Percentiles rank a stretch among this genome's conserved stretches.
These are phyloP conservation scores for Aegle marmelos DNA, from an alignment of 345 rosid genomes.

Conservation along the genomic window DNA sequence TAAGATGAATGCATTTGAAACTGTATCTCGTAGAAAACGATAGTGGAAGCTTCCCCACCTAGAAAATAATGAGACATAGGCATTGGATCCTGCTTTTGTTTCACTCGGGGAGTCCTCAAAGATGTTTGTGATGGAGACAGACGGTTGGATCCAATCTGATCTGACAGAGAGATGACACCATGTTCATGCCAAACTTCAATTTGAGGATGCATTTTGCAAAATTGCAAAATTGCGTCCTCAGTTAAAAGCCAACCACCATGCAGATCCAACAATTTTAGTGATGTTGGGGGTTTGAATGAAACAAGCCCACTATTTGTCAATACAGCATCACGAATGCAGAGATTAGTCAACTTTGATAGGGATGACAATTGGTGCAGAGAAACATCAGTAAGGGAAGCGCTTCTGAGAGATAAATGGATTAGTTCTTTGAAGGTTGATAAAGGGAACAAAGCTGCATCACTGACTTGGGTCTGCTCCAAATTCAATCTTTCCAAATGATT, in stretches of 20 bases:
- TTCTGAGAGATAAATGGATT: conserved; percentile 53
- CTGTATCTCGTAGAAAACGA: background rate
- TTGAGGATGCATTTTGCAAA: conserved; percentile 50
- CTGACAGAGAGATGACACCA: conserved; percentile 18
- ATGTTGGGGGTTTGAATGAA: conserved; percentile 50
- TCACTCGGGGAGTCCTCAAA: conserved; percentile 15
- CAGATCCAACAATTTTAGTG: conserved; percentile 59
- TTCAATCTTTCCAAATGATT: conserved; percentile 49
- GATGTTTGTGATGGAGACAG: conserved; percentile 26
- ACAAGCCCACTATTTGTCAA: conserved; percentile 62
- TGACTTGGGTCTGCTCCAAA: conserved; percentile 63
- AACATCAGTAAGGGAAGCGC: conserved; percentile 64
- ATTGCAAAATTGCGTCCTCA: conserved; percentile 38
- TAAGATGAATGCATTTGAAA: background rate
- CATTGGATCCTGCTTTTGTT: conserved; percentile 20
- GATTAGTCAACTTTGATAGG: conserved; percentile 52
- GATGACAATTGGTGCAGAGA: conserved; percentile 54
- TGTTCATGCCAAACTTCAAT: conserved; percentile 61
- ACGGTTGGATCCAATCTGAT: conserved; percentile 19
- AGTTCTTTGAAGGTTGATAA: conserved; percentile 45
- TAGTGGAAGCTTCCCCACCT: conserved; percentile 24
- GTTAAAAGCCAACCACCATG: conserved; percentile 92
- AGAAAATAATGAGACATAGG: conserved; percentile 34
- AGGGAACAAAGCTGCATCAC: conserved; percentile 54
- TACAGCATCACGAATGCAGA: conserved; percentile 60